Evolutionary conservation across 306 rosid species (phyloP).

Genomic region (Rosa lucieae): DNA sequence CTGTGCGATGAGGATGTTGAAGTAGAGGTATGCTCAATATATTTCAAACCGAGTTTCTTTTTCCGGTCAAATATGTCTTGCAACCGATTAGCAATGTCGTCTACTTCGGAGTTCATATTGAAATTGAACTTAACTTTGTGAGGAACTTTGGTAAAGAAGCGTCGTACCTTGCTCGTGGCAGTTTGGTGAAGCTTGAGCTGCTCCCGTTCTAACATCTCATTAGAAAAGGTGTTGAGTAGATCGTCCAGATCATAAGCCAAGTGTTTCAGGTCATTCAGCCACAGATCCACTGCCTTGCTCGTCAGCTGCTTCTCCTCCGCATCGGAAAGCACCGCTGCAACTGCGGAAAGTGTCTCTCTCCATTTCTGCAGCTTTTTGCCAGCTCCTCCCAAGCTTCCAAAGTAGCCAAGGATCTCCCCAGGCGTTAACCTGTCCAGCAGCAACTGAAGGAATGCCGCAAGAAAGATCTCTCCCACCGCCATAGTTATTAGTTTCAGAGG

Average conservation of each 20-base stretch:
- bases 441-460: background rate
- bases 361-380: background rate
- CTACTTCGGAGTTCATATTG: background rate
- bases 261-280: constrained; percentile 23
- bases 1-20: too few relatives aligned
- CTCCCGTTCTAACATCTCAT: background rate
- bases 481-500: background rate
- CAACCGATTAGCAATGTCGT: background rate
- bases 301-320: constrained; percentile 13
- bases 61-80: too few relatives aligned
- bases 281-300: background rate
- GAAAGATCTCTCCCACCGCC: constrained; percentile 1
- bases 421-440: background rate
- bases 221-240: constrained; percentile 19
- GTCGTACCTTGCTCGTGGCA: background rate
- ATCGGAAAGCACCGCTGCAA: background rate
- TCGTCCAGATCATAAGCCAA: constrained; percentile 20
- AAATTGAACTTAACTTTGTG: background rate
- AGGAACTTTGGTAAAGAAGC: background rate
- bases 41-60: too few relatives aligned
- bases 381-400: background rate
- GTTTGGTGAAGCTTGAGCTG: too few relatives aligned
- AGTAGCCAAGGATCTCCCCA: background rate
- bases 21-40: too few relatives aligned
- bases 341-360: background rate